Evolutionary conservation across 345 rosid species (phyloP).

Genomic region (Sapria himalayana): DNA sequence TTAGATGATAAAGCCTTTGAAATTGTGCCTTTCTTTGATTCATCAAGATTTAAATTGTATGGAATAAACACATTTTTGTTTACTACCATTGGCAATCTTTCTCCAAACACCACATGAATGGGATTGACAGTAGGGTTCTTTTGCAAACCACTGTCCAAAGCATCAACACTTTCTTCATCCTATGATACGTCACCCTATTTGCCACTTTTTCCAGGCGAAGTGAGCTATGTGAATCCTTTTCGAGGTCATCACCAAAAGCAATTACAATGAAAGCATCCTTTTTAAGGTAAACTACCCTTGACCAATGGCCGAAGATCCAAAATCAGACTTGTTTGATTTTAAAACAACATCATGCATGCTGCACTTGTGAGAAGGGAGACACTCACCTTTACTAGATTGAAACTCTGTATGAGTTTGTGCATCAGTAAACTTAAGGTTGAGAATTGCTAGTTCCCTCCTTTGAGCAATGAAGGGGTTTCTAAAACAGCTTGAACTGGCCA

Average conservation of each 20-base stretch:
- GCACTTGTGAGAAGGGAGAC: conserved; percentile 91
- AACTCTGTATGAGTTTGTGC: conserved; percentile 68
- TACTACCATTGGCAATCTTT: conserved; percentile 27
- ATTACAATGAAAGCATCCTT: conserved; percentile 74
- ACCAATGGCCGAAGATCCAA: conserved; percentile 66
- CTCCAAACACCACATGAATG: conserved; percentile 76
- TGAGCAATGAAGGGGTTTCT: conserved; percentile 49
- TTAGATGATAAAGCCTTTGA: conserved; percentile 65
- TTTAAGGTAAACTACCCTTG: conserved; percentile 77
- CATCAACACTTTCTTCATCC: conserved; percentile 83
- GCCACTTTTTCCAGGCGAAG: conserved; percentile 75
- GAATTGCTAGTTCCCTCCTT: conserved; percentile 49
- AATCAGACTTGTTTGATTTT: conserved; percentile 70
- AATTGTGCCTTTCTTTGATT: conserved; percentile 79
- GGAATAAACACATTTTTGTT: conserved; percentile 56
- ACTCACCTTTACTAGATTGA: conserved; percentile 81
- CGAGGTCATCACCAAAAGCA: conserved; percentile 79
- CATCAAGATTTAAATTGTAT: conserved; percentile 58
- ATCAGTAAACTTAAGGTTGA: conserved; percentile 63
- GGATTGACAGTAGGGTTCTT: conserved; percentile 78
- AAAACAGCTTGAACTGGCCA: conserved; percentile 39
- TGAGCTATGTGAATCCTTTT: conserved; percentile 62
- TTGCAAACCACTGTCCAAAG: conserved; percentile 68
- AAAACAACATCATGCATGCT: conserved; percentile 81
- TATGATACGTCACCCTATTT: conserved; percentile 78